Base-by-base conservation (phyloP, 2,329 filamentous ascomycete species). In the Gaeumannomyces tritici region DNA sequence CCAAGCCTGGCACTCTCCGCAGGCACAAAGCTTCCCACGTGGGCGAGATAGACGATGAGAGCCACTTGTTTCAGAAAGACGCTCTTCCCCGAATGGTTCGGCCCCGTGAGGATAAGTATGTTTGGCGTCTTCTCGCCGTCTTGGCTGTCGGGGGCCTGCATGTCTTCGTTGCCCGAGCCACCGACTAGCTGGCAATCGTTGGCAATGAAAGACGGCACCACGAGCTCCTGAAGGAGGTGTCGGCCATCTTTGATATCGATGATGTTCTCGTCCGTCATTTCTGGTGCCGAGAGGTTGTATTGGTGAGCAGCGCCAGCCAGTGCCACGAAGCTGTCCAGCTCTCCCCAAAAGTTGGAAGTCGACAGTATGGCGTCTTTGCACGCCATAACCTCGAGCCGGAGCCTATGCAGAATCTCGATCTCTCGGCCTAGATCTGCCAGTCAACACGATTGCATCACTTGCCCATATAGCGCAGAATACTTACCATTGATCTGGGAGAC, bases 21-120 rank as follows among this genome's bases (percentile, higher is more conserved):
- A 1, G 95, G 93, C 1, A 99, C 90, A 71, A 90, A 98, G 72
- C 91, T 93, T 61, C 95, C 95, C 61, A 96, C 84, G 70, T 99
- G 95, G 0, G 95, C 91, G 73, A 99, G 83, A 71, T 95, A 97
- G 18, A 96, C 87, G 63, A 96, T 95, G 60, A 97, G 77, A 5
- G 93, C 95, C 35, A 91, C 85, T 72, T 99, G 93, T 73, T 96
- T 99, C 71, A 98, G 81, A 73, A 96, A 98, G 0, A 98, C 85
- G 68, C 92, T 98, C 74, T 99, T 99, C 0, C 95, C 95, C 0
- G 95, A 98, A 72, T 95, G 96, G 68, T 99, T 99, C 5, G 95
- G 93, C 0, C 95, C 95, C 0, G 95, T 98, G 69, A 99, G 74
- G 7, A 97, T 77, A 15, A 97, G 72, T 75, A 91, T 88, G 66